Percentiles rank a stretch among this genome's conserved stretches.
Conservation (phyloP, 179 eudicot species). For the Silene vulgaris region DNA sequence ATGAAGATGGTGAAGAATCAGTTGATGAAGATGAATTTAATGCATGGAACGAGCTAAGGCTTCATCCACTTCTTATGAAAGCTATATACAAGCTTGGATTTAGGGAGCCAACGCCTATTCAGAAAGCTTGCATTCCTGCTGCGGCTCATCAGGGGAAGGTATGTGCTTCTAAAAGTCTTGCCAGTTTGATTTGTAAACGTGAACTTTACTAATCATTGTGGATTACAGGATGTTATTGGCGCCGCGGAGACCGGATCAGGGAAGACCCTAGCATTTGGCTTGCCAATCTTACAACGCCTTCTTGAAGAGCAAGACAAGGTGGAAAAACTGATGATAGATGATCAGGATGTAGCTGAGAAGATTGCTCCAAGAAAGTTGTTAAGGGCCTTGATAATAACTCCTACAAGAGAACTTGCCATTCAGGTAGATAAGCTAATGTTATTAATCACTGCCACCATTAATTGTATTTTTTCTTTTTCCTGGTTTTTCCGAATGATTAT, state of each 20-base stretch:
- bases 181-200: slow-evolving; percentile 9
- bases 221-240: slow-evolving; percentile 80
- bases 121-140: slow-evolving; percentile 87
- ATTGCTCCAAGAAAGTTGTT: slow-evolving; percentile 53
- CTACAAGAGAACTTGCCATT: slow-evolving; percentile 94
- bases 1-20: slow-evolving; percentile 37
- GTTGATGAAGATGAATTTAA: slow-evolving; percentile 62
- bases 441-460: slow-evolving; percentile 9
- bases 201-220: slow-evolving; percentile 8
- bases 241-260: slow-evolving; percentile 99
- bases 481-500: not conserved
- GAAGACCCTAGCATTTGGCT: slow-evolving; percentile 95
- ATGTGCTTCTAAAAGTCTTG: slow-evolving; percentile 18
- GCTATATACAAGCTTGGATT: slow-evolving; percentile 71
- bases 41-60: slow-evolving; percentile 90
- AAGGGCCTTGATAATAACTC: slow-evolving; percentile 81
- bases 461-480: not conserved
- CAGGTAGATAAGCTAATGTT: slow-evolving; percentile 46
- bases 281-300: slow-evolving; percentile 89
- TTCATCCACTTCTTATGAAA: slow-evolving; percentile 75
- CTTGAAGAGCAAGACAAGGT: slow-evolving; percentile 87
- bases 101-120: slow-evolving; percentile 92
- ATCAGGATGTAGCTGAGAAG: slow-evolving; percentile 43
- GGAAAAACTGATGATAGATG: slow-evolving; percentile 40
- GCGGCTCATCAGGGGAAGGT: slow-evolving; percentile 99